A percentile compares a stretch with the other conserved stretches of the same genome.
Evolutionary conservation across 805 yeast species (phyloP).

Genomic region (Metschnikowia aberdeeniae): DNA sequence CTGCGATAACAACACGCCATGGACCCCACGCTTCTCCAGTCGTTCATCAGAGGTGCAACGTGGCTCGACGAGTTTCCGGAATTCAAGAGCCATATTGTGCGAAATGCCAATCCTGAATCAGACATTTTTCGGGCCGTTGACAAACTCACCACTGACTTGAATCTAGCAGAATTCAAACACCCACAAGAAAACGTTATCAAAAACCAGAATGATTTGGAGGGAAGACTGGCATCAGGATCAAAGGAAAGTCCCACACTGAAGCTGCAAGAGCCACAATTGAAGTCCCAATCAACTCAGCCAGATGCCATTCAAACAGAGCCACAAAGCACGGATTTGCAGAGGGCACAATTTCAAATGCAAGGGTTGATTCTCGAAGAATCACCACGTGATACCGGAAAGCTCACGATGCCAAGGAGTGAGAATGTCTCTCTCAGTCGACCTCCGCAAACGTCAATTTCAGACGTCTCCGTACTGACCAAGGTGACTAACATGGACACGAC

Average conservation of each 20-base stretch:
- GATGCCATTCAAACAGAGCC: no score
- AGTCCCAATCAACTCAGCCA: no score
- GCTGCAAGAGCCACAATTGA: no score
- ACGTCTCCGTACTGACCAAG: conserved; percentile 31
- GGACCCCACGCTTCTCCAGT: not conserved
- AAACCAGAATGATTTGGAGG: no score
- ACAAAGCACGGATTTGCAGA: no score
- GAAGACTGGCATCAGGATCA: no score
- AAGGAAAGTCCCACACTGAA: no score
- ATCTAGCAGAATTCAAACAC: not conserved
- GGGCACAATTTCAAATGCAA: no score
- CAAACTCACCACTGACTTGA: not conserved
- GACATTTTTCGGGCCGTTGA: not conserved
- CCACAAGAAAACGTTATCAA: no score
- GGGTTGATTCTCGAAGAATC: no score
- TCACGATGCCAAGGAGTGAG: no score
- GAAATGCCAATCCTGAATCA: not conserved
- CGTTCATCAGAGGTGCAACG: not conserved
- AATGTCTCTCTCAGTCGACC: conserved; percentile 22
- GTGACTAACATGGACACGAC: conserved; percentile 11
- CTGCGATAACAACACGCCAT: not conserved
- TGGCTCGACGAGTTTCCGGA: conserved; percentile 2
- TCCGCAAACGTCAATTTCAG: conserved; percentile 28
- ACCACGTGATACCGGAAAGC: no score
- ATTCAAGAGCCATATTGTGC: not conserved